These are phyloP conservation scores for Alternaria ventricosa DNA, from an alignment of 2,329 filamentous ascomycete species.

Conservation along the genomic window DNA sequence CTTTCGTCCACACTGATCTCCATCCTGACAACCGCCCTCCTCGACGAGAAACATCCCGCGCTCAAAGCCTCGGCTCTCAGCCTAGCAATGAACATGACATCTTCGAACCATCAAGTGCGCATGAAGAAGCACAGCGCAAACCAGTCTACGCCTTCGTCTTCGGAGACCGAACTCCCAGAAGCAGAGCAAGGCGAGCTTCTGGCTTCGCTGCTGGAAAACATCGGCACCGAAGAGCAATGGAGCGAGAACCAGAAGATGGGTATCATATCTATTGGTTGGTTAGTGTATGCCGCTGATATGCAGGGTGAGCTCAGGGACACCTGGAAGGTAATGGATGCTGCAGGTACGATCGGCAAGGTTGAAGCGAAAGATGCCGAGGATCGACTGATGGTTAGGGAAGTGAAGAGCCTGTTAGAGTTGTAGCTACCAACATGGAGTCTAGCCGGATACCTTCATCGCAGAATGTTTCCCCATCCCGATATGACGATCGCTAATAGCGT, in stretches of 20 bases:
- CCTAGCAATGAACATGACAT: conserved; percentile 81
- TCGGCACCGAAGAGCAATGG: conserved; percentile 58
- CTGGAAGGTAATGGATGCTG: conserved; percentile 78
- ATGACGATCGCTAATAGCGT: too few relatives aligned
- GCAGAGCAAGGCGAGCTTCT: conserved; percentile 80
- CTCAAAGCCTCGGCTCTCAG: conserved; percentile 82
- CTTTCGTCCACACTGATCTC: conserved; percentile 66
- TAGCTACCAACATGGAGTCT: conserved; percentile 1
- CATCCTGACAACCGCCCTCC: conserved; percentile 76
- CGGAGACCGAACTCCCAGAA: conserved; percentile 65
- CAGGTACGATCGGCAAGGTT: conserved; percentile 61
- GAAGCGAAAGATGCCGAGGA: conserved; percentile 34
- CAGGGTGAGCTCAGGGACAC: conserved; percentile 81
- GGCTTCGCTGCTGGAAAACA: conserved; percentile 79
- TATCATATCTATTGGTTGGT: conserved; percentile 75
- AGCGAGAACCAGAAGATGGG: conserved; percentile 78
- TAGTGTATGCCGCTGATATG: conserved; percentile 73
- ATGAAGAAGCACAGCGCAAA: conserved; percentile 57
- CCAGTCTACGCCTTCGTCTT: too few relatives aligned
- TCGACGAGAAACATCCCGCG: conserved; percentile 76
- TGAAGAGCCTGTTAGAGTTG: conserved; percentile 39
- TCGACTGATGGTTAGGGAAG: conserved; percentile 44
- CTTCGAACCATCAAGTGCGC: conserved; percentile 71
- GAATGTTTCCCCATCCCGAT: too few relatives aligned
- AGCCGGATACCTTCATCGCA: too few relatives aligned